Base-by-base conservation (phyloP, 1,139 yeast species). In the Candida dubliniensis region DNA sequence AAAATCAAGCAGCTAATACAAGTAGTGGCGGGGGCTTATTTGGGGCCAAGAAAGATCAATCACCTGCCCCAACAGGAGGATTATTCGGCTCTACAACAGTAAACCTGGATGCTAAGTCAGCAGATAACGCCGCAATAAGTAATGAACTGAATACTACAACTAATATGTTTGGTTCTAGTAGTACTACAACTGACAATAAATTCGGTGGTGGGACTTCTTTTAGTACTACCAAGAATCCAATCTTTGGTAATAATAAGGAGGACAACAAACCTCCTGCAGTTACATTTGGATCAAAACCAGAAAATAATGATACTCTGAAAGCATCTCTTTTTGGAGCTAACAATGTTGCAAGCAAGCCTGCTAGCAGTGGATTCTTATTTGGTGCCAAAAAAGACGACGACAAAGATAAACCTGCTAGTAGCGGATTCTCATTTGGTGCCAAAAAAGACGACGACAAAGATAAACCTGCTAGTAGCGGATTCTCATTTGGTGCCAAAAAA, bases 401-500 rank as follows among this genome's bases (percentile, higher is more conserved):
- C 4, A 35, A 42, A 13, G 55, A 48, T 14, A 54, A 55, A 38
- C 45, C 49, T 14, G 23, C 50, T 23, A 30, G 54, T 24, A 45
- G 52, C 37, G 46, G 51, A 36, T 45, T 51, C 14, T 41, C 50
- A 32, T 55, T 63, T 40, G 69, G 69, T 8, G 55, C 64, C n/a
- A 60, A 58, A 37, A 50, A 58, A 18, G 64, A 54, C 12, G 57
- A 55, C 48, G 38, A 42, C 3, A 18, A 18, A 18, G 59, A 54
- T 49, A 54, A 34, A 50, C 23, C 29, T 51, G 49, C 46, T 45
- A 26, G 61, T 12, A 56, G 45, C 9, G 45, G 50, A 4, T 55
- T 60, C 33, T 46, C 61, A 8, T 63, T 65, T 42, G 70, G 68
- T 2, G 55, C 53, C 12, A 58, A 57, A 45, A 49, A 56, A n/a